phyloP scores from a whole-genome alignment of 2,329 filamentous ascomycete genomes.

The Pseudogymnoascus sp. region DNA sequence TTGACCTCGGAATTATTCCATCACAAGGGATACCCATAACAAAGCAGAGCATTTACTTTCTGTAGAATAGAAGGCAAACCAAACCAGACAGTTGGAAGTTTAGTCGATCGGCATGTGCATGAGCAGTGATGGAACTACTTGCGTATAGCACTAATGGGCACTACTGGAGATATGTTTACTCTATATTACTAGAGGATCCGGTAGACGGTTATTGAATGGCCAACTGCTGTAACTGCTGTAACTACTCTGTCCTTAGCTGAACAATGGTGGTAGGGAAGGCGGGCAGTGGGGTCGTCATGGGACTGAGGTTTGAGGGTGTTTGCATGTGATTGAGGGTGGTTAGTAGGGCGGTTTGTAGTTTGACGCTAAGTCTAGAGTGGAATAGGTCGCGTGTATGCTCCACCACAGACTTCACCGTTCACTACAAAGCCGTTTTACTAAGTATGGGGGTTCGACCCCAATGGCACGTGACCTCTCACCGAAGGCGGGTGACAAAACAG shows the following conservation, averaged over 20 bases:
- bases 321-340: background rate
- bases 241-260: background rate
- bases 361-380: background rate
- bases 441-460: background rate
- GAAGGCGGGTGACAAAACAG: no score
- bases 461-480: background rate
- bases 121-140: background rate
- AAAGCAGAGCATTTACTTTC: background rate
- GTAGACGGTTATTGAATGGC: no score
- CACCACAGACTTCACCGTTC: background rate
- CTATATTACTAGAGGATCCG: background rate
- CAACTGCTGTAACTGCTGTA: no score
- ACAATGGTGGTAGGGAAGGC: background rate
- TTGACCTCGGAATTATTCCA: background rate
- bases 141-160: background rate
- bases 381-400: background rate
- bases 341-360: background rate
- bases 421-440: background rate
- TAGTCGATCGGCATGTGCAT: background rate
- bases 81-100: slow-evolving; percentile 1
- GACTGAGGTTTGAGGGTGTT: background rate
- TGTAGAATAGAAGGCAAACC: background rate
- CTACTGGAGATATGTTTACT: background rate
- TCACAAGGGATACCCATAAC: background rate
- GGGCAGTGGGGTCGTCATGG: background rate